A percentile compares a stretch with the other conserved stretches of the same genome.
phyloP scores from a whole-genome alignment of 345 rosid species.

The Salix arbutifolia region DNA sequence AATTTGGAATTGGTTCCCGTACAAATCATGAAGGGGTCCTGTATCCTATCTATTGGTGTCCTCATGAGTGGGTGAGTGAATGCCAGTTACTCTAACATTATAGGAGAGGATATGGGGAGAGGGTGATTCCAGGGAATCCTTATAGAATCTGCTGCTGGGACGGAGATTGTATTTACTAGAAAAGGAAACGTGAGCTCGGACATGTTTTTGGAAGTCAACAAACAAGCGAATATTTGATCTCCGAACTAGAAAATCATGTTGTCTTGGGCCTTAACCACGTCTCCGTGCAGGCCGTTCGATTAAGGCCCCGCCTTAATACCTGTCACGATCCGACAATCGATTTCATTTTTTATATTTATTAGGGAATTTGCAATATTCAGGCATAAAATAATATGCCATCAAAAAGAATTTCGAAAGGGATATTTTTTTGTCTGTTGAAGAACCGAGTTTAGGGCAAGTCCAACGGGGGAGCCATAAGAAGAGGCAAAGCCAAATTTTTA shows the following conservation, averaged over 20 bases:
- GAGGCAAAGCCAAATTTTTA: no score
- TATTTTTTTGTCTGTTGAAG: no score
- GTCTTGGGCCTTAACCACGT: neutral
- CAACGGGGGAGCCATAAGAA: no score
- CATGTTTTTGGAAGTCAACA: neutral
- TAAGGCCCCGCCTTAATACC: neutral
- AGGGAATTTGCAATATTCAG: no score
- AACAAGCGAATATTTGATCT: conserved; percentile 10
- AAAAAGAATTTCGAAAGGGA: no score
- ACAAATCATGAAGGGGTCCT: neutral
- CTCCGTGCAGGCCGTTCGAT: neutral
- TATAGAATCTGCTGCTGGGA: conserved; percentile 17
- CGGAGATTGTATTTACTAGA: neutral
- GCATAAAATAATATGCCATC: no score
- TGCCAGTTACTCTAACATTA: neutral
- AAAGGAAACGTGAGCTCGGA: no score
- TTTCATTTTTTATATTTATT: no score
- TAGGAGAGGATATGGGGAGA: neutral
- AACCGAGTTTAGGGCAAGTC: no score
- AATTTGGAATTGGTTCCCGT: neutral
- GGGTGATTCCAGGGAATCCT: conserved; percentile 22
- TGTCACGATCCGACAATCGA: no score
- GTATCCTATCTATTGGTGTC: neutral
- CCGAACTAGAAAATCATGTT: neutral
- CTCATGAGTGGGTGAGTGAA: neutral